Conservation (phyloP, 2,329 filamentous ascomycete species). For the Fusarium longipes region DNA sequence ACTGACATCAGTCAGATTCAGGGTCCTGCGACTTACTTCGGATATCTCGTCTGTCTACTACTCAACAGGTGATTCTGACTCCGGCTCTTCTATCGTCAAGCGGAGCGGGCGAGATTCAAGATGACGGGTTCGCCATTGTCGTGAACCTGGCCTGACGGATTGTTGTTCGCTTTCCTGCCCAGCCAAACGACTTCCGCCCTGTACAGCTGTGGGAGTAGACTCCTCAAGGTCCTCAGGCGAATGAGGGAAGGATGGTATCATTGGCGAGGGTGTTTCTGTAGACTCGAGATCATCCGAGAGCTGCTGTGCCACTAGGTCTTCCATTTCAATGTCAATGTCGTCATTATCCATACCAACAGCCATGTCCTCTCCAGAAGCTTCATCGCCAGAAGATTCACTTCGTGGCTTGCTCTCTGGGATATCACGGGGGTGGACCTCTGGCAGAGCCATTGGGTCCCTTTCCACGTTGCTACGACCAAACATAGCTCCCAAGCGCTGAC, state of each 20-base stretch:
- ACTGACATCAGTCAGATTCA: background rate
- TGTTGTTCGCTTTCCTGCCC: background rate
- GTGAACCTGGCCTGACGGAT: background rate
- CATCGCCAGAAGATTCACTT: background rate
- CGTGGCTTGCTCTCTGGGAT: slow-evolving; percentile 36
- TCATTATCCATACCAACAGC: background rate
- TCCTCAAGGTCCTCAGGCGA: background rate
- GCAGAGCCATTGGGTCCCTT: slow-evolving; percentile 33
- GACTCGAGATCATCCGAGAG: background rate
- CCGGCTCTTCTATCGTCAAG: slow-evolving; percentile 9
- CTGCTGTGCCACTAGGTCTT: background rate
- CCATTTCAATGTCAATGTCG: slow-evolving; percentile 12
- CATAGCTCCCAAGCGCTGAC: slow-evolving; percentile 14
- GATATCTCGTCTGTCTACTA: background rate
- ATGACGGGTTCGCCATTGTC: background rate
- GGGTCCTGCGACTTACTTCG: background rate
- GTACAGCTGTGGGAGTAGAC: background rate
- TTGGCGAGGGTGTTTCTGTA: slow-evolving; percentile 4
- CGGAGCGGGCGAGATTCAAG: background rate
- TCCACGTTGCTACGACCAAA: slow-evolving; percentile 2
- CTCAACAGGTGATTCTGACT: background rate
- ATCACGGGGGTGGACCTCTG: slow-evolving; percentile 28
- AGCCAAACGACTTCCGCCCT: background rate
- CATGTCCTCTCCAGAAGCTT: background rate
- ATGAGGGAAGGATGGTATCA: background rate